These are phyloP conservation scores for Chaetomium cochliodes DNA, from an alignment of 495 filamentous ascomycete genomes.

Conservation along the genomic window DNA sequence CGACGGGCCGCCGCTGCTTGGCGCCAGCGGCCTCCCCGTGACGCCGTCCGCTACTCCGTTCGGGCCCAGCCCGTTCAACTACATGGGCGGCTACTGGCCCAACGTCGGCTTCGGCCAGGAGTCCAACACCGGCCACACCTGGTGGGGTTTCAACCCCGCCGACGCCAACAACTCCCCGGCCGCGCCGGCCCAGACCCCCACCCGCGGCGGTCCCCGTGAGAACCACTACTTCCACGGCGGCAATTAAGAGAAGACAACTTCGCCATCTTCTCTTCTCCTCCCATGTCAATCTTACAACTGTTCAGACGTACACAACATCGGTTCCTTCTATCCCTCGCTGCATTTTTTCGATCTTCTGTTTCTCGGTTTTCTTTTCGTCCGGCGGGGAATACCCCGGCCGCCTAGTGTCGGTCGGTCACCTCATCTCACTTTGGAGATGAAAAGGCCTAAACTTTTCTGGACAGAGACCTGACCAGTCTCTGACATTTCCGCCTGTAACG, in stretches of 20 bases:
- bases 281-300: conserved; percentile 8
- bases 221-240: conserved; percentile 8
- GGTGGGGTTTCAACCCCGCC: conserved; percentile 14
- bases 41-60: conserved; percentile 1
- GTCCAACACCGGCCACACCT: conserved; percentile 12
- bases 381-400: background rate
- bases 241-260: background rate
- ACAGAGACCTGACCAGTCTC: conserved; percentile 1
- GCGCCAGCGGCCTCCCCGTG: conserved; percentile 14
- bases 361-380: background rate
- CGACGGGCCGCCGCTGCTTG: conserved; percentile 4
- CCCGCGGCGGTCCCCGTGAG: background rate
- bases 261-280: background rate
- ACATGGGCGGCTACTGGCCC: conserved; percentile 17
- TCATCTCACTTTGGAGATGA: background rate
- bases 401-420: background rate
- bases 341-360: conserved; percentile 1
- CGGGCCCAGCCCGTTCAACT: conserved; percentile 8
- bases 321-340: conserved; percentile 14
- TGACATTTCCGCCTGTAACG: conserved; percentile 4
- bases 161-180: background rate
- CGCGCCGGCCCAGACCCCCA: conserved; percentile 7
- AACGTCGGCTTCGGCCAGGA: conserved; percentile 12
- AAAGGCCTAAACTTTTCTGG: background rate
- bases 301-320: conserved; percentile 19